Evolutionary conservation across 176 grass and related monocot genomes (phyloP).

Genomic region (Hordeum vulgare): MorexV3_pseudomolecules_assembly NC_058521.1:23754004-23754503

Average conservation of each 20-base stretch:
- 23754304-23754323: not conserved
- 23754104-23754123: not conserved
- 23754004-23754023: not conserved
- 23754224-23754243: conserved; percentile 15
- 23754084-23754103: not conserved
- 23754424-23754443: not conserved
- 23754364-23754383: not conserved
- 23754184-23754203: conserved; percentile 25
- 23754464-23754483: not conserved
- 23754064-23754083: not conserved
- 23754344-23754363: conserved; percentile 8
- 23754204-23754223: conserved; percentile 19
- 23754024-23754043: conserved; percentile 1
- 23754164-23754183: conserved; percentile 24
- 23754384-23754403: not conserved
- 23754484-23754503: not conserved
- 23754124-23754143: conserved; percentile 18
- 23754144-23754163: conserved; percentile 18
- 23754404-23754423: not conserved
- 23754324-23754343: not conserved
- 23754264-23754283: not conserved
- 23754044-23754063: not conserved
- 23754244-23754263: conserved; percentile 17
- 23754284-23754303: not conserved
- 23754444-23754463: not conserved